Conservation (phyloP, 306 rosid species). For the Chamaecrista fasciculata region DNA sequence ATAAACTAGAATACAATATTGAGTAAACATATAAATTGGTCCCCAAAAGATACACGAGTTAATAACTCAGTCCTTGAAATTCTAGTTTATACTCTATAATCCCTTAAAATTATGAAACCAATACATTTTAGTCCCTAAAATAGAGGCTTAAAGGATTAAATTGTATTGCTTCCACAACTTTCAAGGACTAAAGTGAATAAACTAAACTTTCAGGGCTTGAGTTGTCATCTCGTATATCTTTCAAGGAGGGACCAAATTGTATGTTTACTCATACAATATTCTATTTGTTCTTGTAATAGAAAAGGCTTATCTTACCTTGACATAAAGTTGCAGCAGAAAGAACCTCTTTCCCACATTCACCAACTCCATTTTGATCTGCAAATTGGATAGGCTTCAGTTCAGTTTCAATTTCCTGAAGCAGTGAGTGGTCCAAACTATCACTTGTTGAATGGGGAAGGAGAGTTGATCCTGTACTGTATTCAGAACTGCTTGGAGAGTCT, state of each 20-base stretch:
- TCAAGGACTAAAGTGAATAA: too few species aligned
- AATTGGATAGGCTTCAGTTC: conserved; percentile 36
- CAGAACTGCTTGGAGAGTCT: conserved; percentile 83
- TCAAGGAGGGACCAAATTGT: too few species aligned
- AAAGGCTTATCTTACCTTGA: conserved; percentile 46
- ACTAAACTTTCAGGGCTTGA: too few species aligned
- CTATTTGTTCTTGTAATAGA: neutral
- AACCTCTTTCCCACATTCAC: conserved; percentile 40
- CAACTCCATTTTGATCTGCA: conserved; percentile 36
- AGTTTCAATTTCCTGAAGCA: conserved; percentile 40
- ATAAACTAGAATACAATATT: neutral
- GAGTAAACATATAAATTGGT: too few species aligned
- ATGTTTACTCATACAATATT: conserved; percentile 8
- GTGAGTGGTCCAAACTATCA: conserved; percentile 44
- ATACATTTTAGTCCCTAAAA: too few species aligned
- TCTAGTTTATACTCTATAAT: too few species aligned
- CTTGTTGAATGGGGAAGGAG: conserved; percentile 43
- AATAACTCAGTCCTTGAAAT: too few species aligned
- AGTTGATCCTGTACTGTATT: conserved; percentile 82
- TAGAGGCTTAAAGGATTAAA: too few species aligned
- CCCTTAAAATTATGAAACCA: too few species aligned
- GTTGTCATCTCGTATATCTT: too few species aligned
- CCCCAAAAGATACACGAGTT: too few species aligned
- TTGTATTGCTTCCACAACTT: too few species aligned
- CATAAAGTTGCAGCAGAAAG: conserved; percentile 36